These are phyloP conservation scores for Wickerhamiella sergipiensis DNA, from an alignment of 805 yeast species.

Conservation along the genomic window DNA sequence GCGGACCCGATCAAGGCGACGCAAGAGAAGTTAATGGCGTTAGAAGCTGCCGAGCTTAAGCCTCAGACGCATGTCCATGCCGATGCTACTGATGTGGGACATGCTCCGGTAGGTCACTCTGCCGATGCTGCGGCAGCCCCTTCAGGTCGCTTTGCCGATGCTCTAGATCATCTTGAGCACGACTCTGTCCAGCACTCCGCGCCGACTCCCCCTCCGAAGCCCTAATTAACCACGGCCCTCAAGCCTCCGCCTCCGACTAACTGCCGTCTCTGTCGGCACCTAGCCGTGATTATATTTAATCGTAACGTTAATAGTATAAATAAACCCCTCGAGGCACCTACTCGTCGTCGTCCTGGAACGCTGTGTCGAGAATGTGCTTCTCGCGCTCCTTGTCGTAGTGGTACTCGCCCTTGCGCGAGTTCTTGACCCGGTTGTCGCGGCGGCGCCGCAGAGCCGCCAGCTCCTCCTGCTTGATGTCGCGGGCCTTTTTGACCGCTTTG, in stretches of 20 bases:
- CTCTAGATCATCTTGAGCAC: too few relatives aligned
- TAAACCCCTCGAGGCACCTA: not conserved
- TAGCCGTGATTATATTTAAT: not conserved
- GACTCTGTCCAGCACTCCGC: too few relatives aligned
- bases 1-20: not conserved
- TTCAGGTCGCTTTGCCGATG: too few relatives aligned
- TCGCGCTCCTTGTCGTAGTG: constrained; percentile 52
- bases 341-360: constrained; percentile 25
- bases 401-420: constrained; percentile 39
- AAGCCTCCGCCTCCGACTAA: not conserved
- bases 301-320: not conserved
- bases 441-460: constrained; percentile 59
- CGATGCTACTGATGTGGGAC: too few relatives aligned
- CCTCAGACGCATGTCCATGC: too few relatives aligned
- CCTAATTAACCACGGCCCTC: too few relatives aligned
- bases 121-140: too few relatives aligned
- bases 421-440: constrained; percentile 71
- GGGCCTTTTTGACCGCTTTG: constrained; percentile 71
- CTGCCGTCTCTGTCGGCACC: too few relatives aligned
- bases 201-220: too few relatives aligned
- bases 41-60: not conserved
- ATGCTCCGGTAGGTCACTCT: too few relatives aligned
- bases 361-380: constrained; percentile 76
- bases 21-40: not conserved
- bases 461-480: constrained; percentile 71